Base-by-base conservation (phyloP, 345 rosid species). In the Linum usitatissimum region DNA sequence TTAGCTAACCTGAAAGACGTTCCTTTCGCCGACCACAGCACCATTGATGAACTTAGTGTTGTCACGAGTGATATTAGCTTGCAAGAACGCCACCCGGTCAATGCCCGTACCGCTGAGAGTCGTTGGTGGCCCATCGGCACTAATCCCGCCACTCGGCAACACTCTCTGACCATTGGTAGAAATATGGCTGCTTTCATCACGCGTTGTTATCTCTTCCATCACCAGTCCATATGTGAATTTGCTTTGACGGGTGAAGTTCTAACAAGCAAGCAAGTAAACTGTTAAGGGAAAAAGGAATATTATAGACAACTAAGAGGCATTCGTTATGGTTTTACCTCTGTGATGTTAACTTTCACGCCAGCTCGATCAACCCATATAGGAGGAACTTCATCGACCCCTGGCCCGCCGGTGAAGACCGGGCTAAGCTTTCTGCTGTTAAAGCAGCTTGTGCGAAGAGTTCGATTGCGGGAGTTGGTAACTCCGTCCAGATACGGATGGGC, bases 341-440 rank as follows among this genome's bases (percentile, higher is more conserved):
- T 90, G 64, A 90, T 84, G 71, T 87, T 94, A 69, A 95, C 95
- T 71, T 94, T 94, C 9, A 86, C n/a, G 59, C 99, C 99, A 77
- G 95, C 87, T 69, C 99, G 86, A 78, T 94, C 97, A 59, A 94
- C 99, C 99, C 97, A 94, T 64, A 94, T 90, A 6, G 99, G 95
- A 55, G 96, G 97, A 51, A 94, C 99, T 81, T 94, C 99, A 70
- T 88, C 99, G 57, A 86, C 85, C 70, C 96, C 95, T 2, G 97
- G 96, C 53, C 99, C 99, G 64, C 97, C 97, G 51, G 97, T 94
- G 73, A 90, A 94, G 61, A 94, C 99, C 51, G 99, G 99, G 75
- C 99, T 94, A 18, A 94, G 69, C 70, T 93, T 93, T 61, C 99
- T 80, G 77, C 94, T 87, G 81, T 93, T 93, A 75, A 93, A 93